Base-by-base conservation (phyloP, 345 rosid species). In the Camelina sativa region DNA sequence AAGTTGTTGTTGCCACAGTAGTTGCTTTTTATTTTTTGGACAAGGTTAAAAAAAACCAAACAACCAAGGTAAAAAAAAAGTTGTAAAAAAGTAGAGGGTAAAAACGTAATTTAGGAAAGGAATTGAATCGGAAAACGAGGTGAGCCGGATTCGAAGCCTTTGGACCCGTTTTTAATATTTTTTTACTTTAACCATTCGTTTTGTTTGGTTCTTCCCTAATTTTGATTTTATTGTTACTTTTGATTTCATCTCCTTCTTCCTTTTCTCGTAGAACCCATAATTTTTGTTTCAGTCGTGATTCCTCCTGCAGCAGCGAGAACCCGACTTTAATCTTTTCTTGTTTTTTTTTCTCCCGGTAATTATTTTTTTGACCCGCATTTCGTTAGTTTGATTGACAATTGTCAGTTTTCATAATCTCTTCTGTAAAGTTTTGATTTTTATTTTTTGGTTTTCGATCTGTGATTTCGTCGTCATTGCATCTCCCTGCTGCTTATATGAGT, bases 101-200 rank as follows among this genome's bases (percentile, higher is more conserved):
- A 6, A 61, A 51, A 19, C 25, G 79, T 63, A 50, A 41, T 74
- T 65, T 11, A 0, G 1, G 0, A 1, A 3, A 67, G 43, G 25
- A 55, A 46, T 15, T 53, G 71, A 64, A 64, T 53, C 77, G 71
- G 77, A 73, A 73, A 73, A 73, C 20, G 58, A 65, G 72, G 78
- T 66, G 30, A 59, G 67, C 78, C 66, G 62, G 25, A 16, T 72
- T 51, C 32, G 61, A 72, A 72, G 62, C 53, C 64, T 65, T 56
- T 47, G 52, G 73, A 74, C 78, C 60, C 78, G 72, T 58, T 74
- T 74, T 65, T 32, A 6, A 7, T 46, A 15, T 54, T 17, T 43
- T 28, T 43, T 55, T 43, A 16, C 8, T 51, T 50, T 6, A 11
- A 11, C 62, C 69, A 23, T 48, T 59, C 60, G 8, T 71, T 59